Conservation (phyloP, 2,329 filamentous ascomycete species). For the Orbilia ellipsospora region DNA sequence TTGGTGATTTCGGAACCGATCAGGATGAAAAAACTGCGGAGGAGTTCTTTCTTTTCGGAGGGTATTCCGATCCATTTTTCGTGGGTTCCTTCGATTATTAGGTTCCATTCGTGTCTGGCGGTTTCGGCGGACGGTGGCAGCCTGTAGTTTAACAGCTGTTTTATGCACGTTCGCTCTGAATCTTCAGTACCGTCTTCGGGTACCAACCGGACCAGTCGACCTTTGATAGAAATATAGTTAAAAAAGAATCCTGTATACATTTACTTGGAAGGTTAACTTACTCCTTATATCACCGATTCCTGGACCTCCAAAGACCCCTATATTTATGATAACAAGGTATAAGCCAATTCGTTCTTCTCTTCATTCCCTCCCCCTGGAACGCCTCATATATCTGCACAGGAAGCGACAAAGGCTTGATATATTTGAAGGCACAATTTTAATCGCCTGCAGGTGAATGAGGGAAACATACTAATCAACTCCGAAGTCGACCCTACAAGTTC, state of each 20-base stretch:
- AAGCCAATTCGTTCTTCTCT: no score
- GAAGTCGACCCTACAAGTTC: conserved; percentile 74
- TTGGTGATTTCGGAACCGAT: conserved; percentile 76
- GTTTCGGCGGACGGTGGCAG: conserved; percentile 71
- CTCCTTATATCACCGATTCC: conserved; percentile 83
- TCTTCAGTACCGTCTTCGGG: conserved; percentile 70
- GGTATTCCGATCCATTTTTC: conserved; percentile 76
- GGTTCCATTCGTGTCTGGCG: conserved; percentile 84
- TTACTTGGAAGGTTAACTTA: conserved; percentile 63
- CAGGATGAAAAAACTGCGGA: conserved; percentile 79
- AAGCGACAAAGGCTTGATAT: not conserved
- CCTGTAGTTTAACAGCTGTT: conserved; percentile 86
- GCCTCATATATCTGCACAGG: not conserved
- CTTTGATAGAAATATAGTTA: conserved; percentile 63
- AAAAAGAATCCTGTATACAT: conserved; percentile 1
- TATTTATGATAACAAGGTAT: conserved; percentile 65
- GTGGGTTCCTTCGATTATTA: conserved; percentile 86
- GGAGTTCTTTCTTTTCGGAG: conserved; percentile 78
- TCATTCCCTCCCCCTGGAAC: no score
- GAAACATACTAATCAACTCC: conserved; percentile 65
- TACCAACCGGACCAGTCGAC: conserved; percentile 89
- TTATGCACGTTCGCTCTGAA: conserved; percentile 78
- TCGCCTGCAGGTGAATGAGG: no score
- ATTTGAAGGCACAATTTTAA: no score
- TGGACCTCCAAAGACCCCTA: conserved; percentile 92